Evolutionary conservation across 805 yeast genomes (phyloP).

Genomic region (Teunomyces pallodes): DNA sequence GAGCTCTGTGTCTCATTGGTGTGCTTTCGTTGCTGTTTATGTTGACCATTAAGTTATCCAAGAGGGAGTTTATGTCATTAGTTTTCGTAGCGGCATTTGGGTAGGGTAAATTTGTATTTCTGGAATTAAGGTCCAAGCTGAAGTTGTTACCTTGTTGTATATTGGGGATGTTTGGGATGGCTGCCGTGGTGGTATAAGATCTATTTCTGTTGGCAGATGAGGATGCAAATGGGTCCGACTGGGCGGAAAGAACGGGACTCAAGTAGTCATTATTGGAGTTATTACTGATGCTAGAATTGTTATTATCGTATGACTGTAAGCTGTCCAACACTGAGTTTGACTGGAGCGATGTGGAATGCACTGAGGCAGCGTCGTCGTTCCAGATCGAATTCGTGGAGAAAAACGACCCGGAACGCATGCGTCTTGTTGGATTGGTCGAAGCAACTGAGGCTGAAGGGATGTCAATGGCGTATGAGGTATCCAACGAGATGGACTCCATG

Average conservation of each 20-base stretch:
- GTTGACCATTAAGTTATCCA: slow-evolving; percentile 33
- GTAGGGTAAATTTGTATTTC: slow-evolving; percentile 24
- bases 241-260: slow-evolving; percentile 20
- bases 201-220: slow-evolving; percentile 33
- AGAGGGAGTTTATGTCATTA: slow-evolving; percentile 26
- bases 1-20: slow-evolving; percentile 34
- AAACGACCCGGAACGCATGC: slow-evolving; percentile 58
- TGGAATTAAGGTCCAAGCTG: slow-evolving; percentile 6
- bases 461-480: slow-evolving; percentile 17
- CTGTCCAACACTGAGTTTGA: slow-evolving; percentile 14
- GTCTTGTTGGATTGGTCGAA: slow-evolving; percentile 20
- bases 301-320: slow-evolving; percentile 13
- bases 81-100: slow-evolving; percentile 16
- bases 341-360: slow-evolving; percentile 15
- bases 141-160: slow-evolving; percentile 10
- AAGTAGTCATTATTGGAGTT: slow-evolving; percentile 15
- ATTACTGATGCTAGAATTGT: slow-evolving; percentile 9
- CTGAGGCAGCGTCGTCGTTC: slow-evolving; percentile 45
- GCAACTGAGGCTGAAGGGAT: slow-evolving; percentile 14
- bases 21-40: slow-evolving; percentile 10
- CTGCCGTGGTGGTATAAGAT: slow-evolving; percentile 51
- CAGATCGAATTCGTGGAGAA: slow-evolving; percentile 53
- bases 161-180: slow-evolving; percentile 19
- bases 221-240: slow-evolving; percentile 7
- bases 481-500: slow-evolving; percentile 19